Conservation (phyloP, 2,329 filamentous ascomycete genomes). For the Verticillium nonalfalfae region DNA sequence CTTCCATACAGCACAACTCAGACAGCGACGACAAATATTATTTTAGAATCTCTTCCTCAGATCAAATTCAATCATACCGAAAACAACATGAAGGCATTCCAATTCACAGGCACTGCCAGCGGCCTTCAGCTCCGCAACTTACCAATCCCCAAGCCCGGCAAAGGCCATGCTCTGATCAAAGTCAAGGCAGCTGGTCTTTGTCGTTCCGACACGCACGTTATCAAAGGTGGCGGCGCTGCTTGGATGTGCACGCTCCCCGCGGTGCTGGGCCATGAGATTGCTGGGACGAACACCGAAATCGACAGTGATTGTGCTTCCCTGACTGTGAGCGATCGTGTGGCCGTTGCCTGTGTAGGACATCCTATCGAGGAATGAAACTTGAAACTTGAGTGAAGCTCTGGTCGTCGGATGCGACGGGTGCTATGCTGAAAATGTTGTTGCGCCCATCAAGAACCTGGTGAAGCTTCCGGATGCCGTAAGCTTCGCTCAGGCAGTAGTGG, state of each 20-base stretch:
- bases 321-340: constrained; percentile 3
- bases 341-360: constrained; percentile 6
- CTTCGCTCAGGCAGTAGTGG: constrained; percentile 3
- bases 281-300: not conserved
- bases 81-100: constrained; percentile 4
- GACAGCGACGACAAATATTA: no score
- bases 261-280: constrained; percentile 5
- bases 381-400: constrained; percentile 3
- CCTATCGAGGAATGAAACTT: constrained; percentile 4
- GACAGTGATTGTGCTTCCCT: not conserved
- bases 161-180: not conserved
- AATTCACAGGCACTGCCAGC: constrained; percentile 1
- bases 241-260: constrained; percentile 7
- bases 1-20: no score
- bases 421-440: constrained; percentile 5
- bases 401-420: constrained; percentile 6
- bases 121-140: constrained; percentile 3
- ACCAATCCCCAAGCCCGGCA: not conserved
- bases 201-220: constrained; percentile 9
- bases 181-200: constrained; percentile 8
- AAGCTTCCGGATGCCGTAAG: not conserved
- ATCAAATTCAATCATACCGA: not conserved
- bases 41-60: no score
- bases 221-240: constrained; percentile 6
- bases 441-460: constrained; percentile 2